Conservation (phyloP, 345 rosid genomes). For the Atalantia buxifolia region DNA sequence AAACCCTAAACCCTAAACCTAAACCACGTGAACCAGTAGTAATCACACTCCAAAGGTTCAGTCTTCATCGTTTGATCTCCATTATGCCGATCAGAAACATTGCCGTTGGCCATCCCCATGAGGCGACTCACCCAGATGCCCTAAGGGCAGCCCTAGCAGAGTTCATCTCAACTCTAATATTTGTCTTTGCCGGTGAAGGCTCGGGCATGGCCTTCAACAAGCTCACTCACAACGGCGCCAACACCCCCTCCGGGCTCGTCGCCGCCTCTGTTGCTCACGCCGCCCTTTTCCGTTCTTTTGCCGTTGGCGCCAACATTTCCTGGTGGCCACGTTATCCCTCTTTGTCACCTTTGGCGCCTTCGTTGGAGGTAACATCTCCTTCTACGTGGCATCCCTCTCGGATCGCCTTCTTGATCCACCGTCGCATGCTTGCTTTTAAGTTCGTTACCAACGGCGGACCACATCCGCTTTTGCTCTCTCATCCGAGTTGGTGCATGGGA, state of each 20-base stretch:
- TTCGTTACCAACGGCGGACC: conserved; percentile 71
- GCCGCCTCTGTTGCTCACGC: conserved; percentile 79
- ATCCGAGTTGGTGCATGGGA: conserved; percentile 56
- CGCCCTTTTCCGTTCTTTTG: conserved; percentile 69
- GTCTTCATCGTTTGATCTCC: conserved; percentile 10
- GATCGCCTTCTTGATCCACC: conserved; percentile 81
- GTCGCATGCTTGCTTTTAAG: conserved; percentile 75
- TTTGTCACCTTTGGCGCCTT: conserved; percentile 81
- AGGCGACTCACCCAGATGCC: conserved; percentile 65
- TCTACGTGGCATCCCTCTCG: conserved; percentile 77
- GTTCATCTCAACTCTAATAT: conserved; percentile 77
- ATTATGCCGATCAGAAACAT: conserved; percentile 86
- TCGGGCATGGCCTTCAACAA: conserved; percentile 92
- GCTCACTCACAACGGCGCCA: conserved; percentile 64
- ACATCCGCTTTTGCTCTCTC: conserved; percentile 60
- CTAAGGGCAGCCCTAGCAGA: conserved; percentile 83
- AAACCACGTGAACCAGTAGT: background rate
- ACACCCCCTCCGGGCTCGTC: conserved; percentile 77
- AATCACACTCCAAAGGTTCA: background rate
- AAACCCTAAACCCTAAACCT: too few relatives aligned
- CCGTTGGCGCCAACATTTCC: conserved; percentile 82
- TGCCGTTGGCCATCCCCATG: conserved; percentile 67
- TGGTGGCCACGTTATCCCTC: conserved; percentile 94
- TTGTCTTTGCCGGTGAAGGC: conserved; percentile 89
- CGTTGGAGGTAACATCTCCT: conserved; percentile 85